Percentiles rank a stretch among this genome's conserved stretches.
Evolutionary conservation across 768 basidiomycete species (phyloP).

Genomic region (Amanita rubescens): DNA sequence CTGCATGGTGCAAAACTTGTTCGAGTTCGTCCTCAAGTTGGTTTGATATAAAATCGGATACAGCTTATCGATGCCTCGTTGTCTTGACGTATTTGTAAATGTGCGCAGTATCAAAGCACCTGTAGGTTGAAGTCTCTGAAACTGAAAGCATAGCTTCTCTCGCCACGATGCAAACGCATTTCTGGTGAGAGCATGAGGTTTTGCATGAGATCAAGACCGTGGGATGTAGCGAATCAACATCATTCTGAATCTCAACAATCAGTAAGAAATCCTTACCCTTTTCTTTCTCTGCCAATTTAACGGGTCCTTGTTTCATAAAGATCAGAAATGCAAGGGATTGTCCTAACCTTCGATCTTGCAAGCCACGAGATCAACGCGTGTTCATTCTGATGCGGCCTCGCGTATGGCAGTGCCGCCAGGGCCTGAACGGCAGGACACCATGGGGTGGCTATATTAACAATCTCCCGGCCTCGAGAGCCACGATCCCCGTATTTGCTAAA

Average conservation of each 20-base stretch:
- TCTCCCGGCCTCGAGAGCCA: neutral
- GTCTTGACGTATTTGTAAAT: conserved; percentile 1
- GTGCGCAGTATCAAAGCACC: neutral
- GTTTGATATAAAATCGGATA: neutral
- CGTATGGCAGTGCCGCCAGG: neutral
- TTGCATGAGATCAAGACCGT: neutral
- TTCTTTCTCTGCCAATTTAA: too few relatives aligned
- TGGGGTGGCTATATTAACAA: conserved; percentile 3
- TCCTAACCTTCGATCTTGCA: neutral
- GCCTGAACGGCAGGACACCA: neutral
- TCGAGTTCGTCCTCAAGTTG: neutral
- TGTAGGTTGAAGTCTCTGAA: too few relatives aligned
- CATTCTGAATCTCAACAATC: too few relatives aligned
- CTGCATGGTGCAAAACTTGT: conserved; percentile 17
- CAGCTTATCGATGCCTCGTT: conserved; percentile 3
- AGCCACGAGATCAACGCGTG: conserved; percentile 1
- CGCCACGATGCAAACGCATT: neutral
- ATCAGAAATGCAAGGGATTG: too few relatives aligned
- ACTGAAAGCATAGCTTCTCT: neutral
- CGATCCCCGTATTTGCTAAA: neutral
- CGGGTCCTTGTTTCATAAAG: too few relatives aligned
- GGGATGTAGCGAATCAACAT: neutral
- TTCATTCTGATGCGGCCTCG: neutral
- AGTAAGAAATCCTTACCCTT: too few relatives aligned
- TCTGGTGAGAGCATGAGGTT: neutral